Evolutionary conservation across 306 rosid species (phyloP), one percentile per base, ranked within the genome.

Genomic region (Oemleria cerasiformis): DNA sequence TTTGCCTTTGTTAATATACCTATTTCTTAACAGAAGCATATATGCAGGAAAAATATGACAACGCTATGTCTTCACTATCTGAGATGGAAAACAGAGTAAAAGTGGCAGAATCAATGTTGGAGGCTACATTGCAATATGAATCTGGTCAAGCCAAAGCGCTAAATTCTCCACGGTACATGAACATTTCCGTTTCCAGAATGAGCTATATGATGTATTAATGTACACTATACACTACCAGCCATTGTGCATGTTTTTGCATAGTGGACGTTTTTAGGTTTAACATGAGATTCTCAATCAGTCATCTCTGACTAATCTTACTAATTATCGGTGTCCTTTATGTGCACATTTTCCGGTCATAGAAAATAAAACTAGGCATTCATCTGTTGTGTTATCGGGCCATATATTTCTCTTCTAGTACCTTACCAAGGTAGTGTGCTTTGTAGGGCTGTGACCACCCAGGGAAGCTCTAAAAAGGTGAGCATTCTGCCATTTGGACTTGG

Each of bases 81-180:
- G 97, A 91, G 77, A 88, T 86, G 95, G 84, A 89, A 66, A 91
- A 89, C 78, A 90, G 88, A 66, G 96, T 81, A 72, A 86, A 87
- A 60, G 78, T 91, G 83, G 97, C 96, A 36, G 99, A 94, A 83
- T 89, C 96, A 65, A 78, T 88, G 92, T 73, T 94, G 86, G 99
- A 89, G 84, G 97, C 96, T 72, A 94, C 99, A 70, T 73, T 94
- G 78, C 96, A 91, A 70, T 94, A 94, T 71, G 92, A 94, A 91
- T 89, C 99, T 59, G 99, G 99, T 68, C 97, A 91, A 89, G 82
- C 81, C 57, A 91, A 86, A 86, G 94, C 92, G 69, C 73, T 34
- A 30, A 67, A 90, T 79, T 88, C 97, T 82, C 96, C 97, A 41
- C 30, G 99, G 99, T 94, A 82, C 21, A 7, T 47, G 15, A 69